Evolutionary conservation across 2,329 filamentous ascomycete genomes (phyloP).

Genomic region (Aspergillus udagawae): DNA sequence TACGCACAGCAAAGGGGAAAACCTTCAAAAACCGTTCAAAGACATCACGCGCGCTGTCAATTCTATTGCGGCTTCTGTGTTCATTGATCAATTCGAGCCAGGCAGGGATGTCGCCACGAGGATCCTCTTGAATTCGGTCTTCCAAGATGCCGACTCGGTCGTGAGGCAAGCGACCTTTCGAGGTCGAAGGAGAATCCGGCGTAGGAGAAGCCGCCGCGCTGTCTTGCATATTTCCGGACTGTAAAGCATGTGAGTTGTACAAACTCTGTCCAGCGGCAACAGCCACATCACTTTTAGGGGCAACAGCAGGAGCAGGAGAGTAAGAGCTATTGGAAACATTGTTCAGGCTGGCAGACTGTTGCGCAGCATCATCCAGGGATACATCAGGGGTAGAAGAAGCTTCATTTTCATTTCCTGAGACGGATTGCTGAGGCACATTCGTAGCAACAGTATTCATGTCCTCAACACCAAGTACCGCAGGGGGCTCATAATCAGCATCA

Average conservation of each 20-base stretch:
- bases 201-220: constrained; percentile 36
- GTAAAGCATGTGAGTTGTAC: constrained; percentile 33
- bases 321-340: constrained; percentile 50
- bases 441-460: constrained; percentile 47
- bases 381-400: constrained; percentile 55
- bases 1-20: constrained; percentile 86
- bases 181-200: constrained; percentile 43
- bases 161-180: constrained; percentile 59
- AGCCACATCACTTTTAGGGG: constrained; percentile 41
- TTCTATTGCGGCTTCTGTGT: constrained; percentile 73
- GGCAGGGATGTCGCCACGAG: constrained; percentile 85
- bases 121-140: constrained; percentile 86
- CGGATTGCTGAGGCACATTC: constrained; percentile 50
- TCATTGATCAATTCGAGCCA: constrained; percentile 87
- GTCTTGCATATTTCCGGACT: constrained; percentile 29
- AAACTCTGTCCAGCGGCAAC: constrained; percentile 33
- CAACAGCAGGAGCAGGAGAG: constrained; percentile 42
- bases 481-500: constrained; percentile 52
- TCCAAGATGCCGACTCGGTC: constrained; percentile 78
- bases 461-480: constrained; percentile 48
- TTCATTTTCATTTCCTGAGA: constrained; percentile 55
- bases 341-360: constrained; percentile 46
- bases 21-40: constrained; percentile 84
- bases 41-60: constrained; percentile 72
- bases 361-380: constrained; percentile 56